Base-by-base conservation (phyloP, 2,329 filamentous ascomycete species). In the Periconia sp. region DNA sequence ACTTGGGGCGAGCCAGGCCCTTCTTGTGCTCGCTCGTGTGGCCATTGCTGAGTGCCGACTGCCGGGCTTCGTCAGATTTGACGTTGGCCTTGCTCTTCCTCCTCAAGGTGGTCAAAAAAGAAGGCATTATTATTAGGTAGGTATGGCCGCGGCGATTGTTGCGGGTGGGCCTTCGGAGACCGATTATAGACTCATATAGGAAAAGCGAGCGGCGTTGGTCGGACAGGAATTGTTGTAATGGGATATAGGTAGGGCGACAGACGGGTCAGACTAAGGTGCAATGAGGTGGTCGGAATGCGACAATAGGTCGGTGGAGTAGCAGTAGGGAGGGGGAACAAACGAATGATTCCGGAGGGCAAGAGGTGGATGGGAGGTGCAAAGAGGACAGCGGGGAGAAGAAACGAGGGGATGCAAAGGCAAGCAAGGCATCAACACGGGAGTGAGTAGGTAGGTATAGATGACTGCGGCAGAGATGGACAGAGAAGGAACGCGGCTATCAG, bases 71-170 rank as follows among this genome's bases (percentile, higher is more conserved):
- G 49, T 47, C 53, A 27, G 56, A 47, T 58, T 83, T 85, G 75
- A 92, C 88, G 78, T 86, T 92, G 56, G 86, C 83, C 72, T 82
- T 87, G 52, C 90, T 94, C 64, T 88, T 87, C 63, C 90, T 85
- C 64, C 90, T 88, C 52, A 96, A 76, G 68, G 88, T 86, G 74
- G 85, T 90, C 65, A 94, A 81, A 69, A 95, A 90, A 42, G 87
- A 78, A 69, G 77, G 77, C 77, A 79, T 79, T 44, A 37, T 37
- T 37, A 37, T 37, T 37, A 37, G 11, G 53, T 57, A 47, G 41
- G 43, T 17, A 31, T 7, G 52, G 56, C 49, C 58, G 49, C 55
- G 45, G 50, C 30, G 52, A 20, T 55, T 57, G 49, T 35, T 27
- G 23, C 23, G 20, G 19, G 19, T 47, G 43, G 17, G 45, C 41